These are phyloP conservation scores for Triticum monococcum DNA, from an alignment of 176 grass and related monocot genomes.

Conservation along the genomic window DNA sequence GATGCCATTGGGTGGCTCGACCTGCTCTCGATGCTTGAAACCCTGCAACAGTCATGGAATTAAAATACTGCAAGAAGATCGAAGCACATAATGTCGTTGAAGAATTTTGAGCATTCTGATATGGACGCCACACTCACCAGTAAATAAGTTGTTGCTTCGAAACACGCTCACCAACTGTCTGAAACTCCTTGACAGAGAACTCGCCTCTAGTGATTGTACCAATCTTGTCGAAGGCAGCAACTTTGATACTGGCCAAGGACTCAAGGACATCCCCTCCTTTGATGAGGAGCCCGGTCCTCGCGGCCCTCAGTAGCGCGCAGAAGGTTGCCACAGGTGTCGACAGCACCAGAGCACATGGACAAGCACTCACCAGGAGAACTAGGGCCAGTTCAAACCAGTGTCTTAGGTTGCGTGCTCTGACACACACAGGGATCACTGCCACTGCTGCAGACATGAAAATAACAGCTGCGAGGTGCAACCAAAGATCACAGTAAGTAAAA, in stretches of 20 bases:
- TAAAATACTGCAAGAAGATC: background rate
- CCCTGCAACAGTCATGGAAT: conserved; percentile 48
- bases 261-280: conserved; percentile 98
- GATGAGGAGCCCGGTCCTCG: conserved; percentile 70
- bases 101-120: background rate
- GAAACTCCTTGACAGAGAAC: conserved; percentile 73
- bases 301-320: conserved; percentile 80
- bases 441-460: conserved; percentile 62
- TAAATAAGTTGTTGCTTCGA: conserved; percentile 58
- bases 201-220: conserved; percentile 93
- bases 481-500: conserved; percentile 31
- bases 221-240: conserved; percentile 92
- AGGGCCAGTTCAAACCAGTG: conserved; percentile 71
- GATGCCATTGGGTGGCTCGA: conserved; percentile 97
- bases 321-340: conserved; percentile 91
- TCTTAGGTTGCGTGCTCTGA: conserved; percentile 46
- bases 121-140: conserved; percentile 38
- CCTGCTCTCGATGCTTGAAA: conserved; percentile 92
- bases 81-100: background rate
- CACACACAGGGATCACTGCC: conserved; percentile 57
- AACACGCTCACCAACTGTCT: conserved; percentile 27
- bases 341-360: conserved; percentile 87
- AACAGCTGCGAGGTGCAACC: conserved; percentile 64
- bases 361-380: conserved; percentile 90
- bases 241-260: conserved; percentile 60